These are phyloP conservation scores for Cladosporium sp. DNA, from an alignment of 2,329 filamentous ascomycete genomes.

Conservation along the genomic window DNA sequence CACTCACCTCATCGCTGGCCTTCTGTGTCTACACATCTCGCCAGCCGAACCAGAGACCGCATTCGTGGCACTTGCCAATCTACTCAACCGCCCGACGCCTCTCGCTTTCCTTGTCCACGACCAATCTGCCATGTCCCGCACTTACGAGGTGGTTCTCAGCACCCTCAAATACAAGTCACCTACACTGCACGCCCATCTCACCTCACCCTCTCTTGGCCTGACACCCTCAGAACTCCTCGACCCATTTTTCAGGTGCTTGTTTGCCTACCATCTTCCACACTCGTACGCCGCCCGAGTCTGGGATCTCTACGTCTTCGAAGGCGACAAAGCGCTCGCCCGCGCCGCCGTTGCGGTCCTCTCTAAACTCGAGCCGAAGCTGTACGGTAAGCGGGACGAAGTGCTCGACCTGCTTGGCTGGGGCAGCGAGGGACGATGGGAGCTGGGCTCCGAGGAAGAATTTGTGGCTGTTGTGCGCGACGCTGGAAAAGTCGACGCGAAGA, in stretches of 20 bases:
- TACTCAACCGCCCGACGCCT: constrained; percentile 71
- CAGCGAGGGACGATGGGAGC: constrained; percentile 28
- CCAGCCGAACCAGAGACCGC: constrained; percentile 54
- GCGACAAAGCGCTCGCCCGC: constrained; percentile 66
- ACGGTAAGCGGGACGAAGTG: constrained; percentile 42
- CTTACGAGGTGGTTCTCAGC: constrained; percentile 65
- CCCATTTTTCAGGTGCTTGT: constrained; percentile 30
- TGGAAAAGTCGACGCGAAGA: constrained; percentile 31
- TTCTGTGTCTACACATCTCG: constrained; percentile 65
- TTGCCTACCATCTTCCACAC: constrained; percentile 29
- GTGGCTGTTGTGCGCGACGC: constrained; percentile 34
- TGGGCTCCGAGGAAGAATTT: constrained; percentile 39
- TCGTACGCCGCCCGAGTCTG: constrained; percentile 63
- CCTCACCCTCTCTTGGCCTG: constrained; percentile 33
- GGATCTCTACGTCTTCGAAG: constrained; percentile 81
- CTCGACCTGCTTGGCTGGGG: constrained; percentile 42
- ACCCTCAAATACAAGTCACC: constrained; percentile 63
- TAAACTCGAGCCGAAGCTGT: constrained; percentile 48
- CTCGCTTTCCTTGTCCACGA: constrained; percentile 73
- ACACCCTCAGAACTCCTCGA: constrained; percentile 35
- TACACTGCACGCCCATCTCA: constrained; percentile 61
- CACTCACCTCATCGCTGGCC: constrained; percentile 68
- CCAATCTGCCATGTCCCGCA: constrained; percentile 61
- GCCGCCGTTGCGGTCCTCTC: constrained; percentile 65
- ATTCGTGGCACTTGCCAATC: constrained; percentile 70